Percentiles rank a stretch among this genome's conserved stretches.
These are phyloP conservation scores for Vigna trinervia DNA, from an alignment of 306 rosid species.

Conservation along the genomic window DNA sequence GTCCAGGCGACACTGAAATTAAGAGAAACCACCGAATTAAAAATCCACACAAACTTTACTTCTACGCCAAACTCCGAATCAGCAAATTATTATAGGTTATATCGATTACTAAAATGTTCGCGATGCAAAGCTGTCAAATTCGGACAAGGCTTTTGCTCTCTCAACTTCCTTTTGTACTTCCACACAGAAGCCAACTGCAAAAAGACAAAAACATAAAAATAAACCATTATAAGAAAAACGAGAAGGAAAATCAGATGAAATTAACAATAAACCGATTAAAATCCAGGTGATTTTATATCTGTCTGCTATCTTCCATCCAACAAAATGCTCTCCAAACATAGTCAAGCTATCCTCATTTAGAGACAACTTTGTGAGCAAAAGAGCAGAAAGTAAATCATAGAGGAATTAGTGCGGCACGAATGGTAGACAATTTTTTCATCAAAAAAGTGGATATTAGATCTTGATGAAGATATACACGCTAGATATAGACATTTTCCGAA, in stretches of 20 bases:
- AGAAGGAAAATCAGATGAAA: too few relatives aligned
- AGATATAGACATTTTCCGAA: too few relatives aligned
- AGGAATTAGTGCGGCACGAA: too few relatives aligned
- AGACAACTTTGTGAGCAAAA: too few relatives aligned
- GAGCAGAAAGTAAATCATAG: too few relatives aligned
- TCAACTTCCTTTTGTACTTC: slow-evolving; percentile 84
- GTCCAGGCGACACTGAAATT: slow-evolving; percentile 67
- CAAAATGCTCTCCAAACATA: neutral
- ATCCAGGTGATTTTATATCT: too few relatives aligned
- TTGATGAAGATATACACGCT: neutral
- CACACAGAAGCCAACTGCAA: slow-evolving; percentile 85
- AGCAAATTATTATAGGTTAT: slow-evolving; percentile 15
- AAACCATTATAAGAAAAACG: slow-evolving; percentile 16
- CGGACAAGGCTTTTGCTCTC: slow-evolving; percentile 84
- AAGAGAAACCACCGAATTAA: slow-evolving; percentile 29
- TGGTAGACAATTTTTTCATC: neutral
- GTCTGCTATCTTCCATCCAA: neutral
- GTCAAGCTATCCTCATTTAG: neutral
- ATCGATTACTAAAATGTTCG: slow-evolving; percentile 52
- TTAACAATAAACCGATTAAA: too few relatives aligned
- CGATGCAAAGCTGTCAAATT: slow-evolving; percentile 64
- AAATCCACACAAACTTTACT: neutral
- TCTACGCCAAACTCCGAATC: slow-evolving; percentile 23
- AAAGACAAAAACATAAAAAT: slow-evolving; percentile 19
- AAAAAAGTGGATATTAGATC: too few relatives aligned